Evolutionary conservation across 2,329 filamentous ascomycete genomes (phyloP).

Genomic region (Nigrospora sphaerica): DNA sequence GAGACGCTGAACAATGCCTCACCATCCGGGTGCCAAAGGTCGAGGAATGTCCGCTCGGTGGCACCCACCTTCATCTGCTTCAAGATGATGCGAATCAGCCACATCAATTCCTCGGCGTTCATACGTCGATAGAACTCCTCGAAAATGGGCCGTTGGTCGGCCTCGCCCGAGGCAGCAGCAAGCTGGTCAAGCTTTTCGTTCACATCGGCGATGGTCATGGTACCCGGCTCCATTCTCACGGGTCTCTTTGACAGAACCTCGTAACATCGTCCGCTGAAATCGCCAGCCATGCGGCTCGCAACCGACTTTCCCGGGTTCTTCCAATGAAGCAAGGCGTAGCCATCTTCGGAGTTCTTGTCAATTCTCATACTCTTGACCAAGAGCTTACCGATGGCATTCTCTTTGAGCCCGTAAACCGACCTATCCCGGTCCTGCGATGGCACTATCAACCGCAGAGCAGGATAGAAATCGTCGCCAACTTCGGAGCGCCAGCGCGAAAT

Average conservation of each 20-base stretch:
- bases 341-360: slow-evolving; percentile 83
- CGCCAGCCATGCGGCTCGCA: slow-evolving; percentile 65
- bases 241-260: slow-evolving; percentile 81
- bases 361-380: slow-evolving; percentile 92
- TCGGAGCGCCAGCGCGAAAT: slow-evolving; percentile 80
- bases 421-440: slow-evolving; percentile 90
- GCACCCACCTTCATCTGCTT: slow-evolving; percentile 69
- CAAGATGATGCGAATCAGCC: slow-evolving; percentile 89
- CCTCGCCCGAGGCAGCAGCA: slow-evolving; percentile 67
- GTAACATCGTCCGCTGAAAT: slow-evolving; percentile 85
- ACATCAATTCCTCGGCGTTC: slow-evolving; percentile 89
- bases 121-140: slow-evolving; percentile 80
- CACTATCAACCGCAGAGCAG: slow-evolving; percentile 82
- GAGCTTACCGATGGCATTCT: slow-evolving; percentile 82
- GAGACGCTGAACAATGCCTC: slow-evolving; percentile 82
- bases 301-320: slow-evolving; percentile 71
- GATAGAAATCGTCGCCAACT: slow-evolving; percentile 89
- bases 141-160: slow-evolving; percentile 77
- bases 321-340: slow-evolving; percentile 80
- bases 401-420: slow-evolving; percentile 89
- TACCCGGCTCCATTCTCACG: slow-evolving; percentile 64
- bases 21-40: slow-evolving; percentile 74
- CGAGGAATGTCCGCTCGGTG: slow-evolving; percentile 81
- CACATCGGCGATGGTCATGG: slow-evolving; percentile 83
- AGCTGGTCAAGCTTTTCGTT: slow-evolving; percentile 79